Conservation (phyloP, 169 alveolate species). For the Cryptosporidium baileyi region DNA sequence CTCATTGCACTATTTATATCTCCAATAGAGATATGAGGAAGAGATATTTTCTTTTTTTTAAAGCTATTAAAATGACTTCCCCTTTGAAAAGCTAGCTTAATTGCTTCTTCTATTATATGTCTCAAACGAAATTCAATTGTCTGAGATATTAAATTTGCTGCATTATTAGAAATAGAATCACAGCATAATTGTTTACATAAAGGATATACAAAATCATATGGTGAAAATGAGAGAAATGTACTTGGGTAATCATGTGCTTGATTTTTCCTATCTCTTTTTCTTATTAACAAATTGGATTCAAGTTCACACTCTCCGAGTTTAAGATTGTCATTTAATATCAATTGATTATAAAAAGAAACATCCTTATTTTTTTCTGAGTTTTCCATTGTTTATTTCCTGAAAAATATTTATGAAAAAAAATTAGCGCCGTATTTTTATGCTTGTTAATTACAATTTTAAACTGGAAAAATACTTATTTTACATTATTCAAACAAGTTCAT, state of each 20-base stretch:
- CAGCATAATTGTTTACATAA: slow-evolving; percentile 51
- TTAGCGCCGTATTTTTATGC: too few species aligned
- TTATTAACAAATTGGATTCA: not conserved
- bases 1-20: slow-evolving; percentile 48
- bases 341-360: not conserved
- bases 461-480: too few species aligned
- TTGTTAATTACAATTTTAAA: too few species aligned
- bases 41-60: not conserved
- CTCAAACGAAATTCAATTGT: slow-evolving; percentile 44
- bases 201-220: slow-evolving; percentile 60
- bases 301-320: not conserved
- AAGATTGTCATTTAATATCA: not conserved
- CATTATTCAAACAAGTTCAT: too few species aligned
- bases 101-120: slow-evolving; percentile 46
- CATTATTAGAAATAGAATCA: slow-evolving; percentile 35
- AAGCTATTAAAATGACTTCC: slow-evolving; percentile 25
- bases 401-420: too few species aligned
- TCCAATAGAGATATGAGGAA: slow-evolving; percentile 17
- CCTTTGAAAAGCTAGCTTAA: slow-evolving; percentile 40
- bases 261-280: slow-evolving; percentile 2
- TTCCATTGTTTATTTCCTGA: not conserved
- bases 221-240: not conserved
- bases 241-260: not conserved
- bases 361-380: not conserved
- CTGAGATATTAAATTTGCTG: slow-evolving; percentile 33